These are phyloP conservation scores for Pseudocercospora pini-densiflorae DNA, from an alignment of 2,329 filamentous ascomycete species.

Conservation along the genomic window DNA sequence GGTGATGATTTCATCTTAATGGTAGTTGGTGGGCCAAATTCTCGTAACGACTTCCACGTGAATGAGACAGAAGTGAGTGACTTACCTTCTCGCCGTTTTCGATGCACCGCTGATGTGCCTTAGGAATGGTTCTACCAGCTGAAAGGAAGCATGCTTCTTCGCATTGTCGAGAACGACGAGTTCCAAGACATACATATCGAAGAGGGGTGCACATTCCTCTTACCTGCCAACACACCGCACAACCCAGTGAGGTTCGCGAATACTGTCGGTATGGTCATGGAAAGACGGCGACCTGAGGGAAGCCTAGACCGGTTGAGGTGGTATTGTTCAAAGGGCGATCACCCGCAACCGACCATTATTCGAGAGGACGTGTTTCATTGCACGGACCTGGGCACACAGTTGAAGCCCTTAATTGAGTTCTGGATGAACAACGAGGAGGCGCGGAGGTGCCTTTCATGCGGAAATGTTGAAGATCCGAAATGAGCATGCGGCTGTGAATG, in stretches of 20 bases:
- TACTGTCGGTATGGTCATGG: constrained; percentile 91
- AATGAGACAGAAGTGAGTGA: constrained; percentile 71
- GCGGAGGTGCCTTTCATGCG: constrained; percentile 78
- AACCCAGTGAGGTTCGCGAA: constrained; percentile 91
- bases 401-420: constrained; percentile 83
- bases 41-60: constrained; percentile 96
- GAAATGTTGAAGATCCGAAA: constrained; percentile 42
- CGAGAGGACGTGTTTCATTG: constrained; percentile 88
- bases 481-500: background rate
- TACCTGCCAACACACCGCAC: constrained; percentile 88
- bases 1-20: constrained; percentile 83
- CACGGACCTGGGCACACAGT: constrained; percentile 88
- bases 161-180: constrained; percentile 73
- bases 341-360: constrained; percentile 62
- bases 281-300: constrained; percentile 75
- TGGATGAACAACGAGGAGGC: constrained; percentile 72
- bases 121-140: constrained; percentile 99
- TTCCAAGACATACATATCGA: constrained; percentile 88
- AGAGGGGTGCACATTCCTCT: constrained; percentile 91
- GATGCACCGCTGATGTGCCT: background rate
- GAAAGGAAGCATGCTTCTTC: constrained; percentile 89
- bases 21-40: constrained; percentile 96
- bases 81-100: background rate
- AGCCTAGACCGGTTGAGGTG: constrained; percentile 81
- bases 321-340: constrained; percentile 77